Evolutionary conservation across 306 rosid species (phyloP), one percentile per base, ranked within the genome.

Genomic region (Spatholobus suberectus): DNA sequence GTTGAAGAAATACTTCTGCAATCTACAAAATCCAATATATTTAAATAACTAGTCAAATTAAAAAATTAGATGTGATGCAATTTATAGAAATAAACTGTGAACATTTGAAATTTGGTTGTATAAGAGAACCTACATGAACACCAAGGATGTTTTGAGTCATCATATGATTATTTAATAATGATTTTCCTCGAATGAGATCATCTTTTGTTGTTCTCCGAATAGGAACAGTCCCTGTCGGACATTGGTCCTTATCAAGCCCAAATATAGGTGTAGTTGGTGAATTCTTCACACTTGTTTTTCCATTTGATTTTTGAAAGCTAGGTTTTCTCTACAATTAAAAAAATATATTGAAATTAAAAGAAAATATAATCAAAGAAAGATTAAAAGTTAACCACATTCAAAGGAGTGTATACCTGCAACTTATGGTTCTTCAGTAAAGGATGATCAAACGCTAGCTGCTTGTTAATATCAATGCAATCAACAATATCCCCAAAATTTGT

Each of bases 391-490:
- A 27, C 9, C 20, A 37, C 29, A 32, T 20, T 12, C 6, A 24
- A 61, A 11, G 18, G 21, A 65, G 14, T 10, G 0, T 18, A 14
- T 10, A 78, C 82, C 75, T 78, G 55, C 5, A 78, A 66, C 1
- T 49, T 66, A 3, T 78, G 82, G 11, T 78, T 67, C 21, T 78
- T 35, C 1, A 78, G 5, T 6, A 78, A 78, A 17, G 68, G 75
- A 51, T 78, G 67, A 21, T 67, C 68, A 78, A 78, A 67, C 7
- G 82, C 40, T 0, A 76, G 43, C 23, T 78, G 68, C 14, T 79
- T 79, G 4, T 24, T 24, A 79, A 79, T 79, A n/a, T 79, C 68
- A 35, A 79, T 8, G 32, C 82, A 79, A 67, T 68, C 82, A 52
- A 67, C 6, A 51, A 51, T 26, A 0, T 69, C 3, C 1, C 70